These are phyloP conservation scores for Suillus bovinus DNA, from an alignment of 768 basidiomycete species.

Conservation along the genomic window DNA sequence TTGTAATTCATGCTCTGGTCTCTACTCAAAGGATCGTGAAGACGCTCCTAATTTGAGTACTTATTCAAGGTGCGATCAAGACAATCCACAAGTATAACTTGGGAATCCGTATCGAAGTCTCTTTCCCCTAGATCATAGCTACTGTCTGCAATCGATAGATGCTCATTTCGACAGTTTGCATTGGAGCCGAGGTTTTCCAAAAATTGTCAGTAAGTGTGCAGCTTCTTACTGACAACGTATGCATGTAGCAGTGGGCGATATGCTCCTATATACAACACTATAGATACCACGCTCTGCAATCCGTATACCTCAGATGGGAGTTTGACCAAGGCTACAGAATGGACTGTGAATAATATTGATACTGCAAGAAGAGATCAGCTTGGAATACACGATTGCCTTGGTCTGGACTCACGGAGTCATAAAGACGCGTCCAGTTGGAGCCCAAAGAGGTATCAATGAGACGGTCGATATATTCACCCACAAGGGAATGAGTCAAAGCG, in stretches of 20 bases:
- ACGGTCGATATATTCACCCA: slow-evolving; percentile 87
- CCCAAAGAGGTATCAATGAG: slow-evolving; percentile 89
- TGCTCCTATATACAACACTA: slow-evolving; percentile 3
- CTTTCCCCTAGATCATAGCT: too few species aligned
- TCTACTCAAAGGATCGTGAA: slow-evolving; percentile 48
- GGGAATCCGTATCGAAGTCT: too few species aligned
- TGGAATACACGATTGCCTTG: not conserved
- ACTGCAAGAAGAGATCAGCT: slow-evolving; percentile 44
- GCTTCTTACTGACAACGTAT: too few species aligned
- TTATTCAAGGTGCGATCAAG: too few species aligned
- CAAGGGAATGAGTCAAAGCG: slow-evolving; percentile 77
- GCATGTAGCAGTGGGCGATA: too few species aligned
- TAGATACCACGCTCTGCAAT: not conserved
- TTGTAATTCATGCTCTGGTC: not conserved
- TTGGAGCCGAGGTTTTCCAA: too few species aligned
- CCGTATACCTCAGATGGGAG: not conserved
- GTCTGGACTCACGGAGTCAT: slow-evolving; percentile 76
- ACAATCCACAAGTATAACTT: too few species aligned
- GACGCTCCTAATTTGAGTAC: too few species aligned
- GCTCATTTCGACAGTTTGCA: too few species aligned
- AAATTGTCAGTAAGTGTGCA: too few species aligned
- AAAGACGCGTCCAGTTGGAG: slow-evolving; percentile 92
- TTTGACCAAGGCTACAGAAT: slow-evolving; percentile 53
- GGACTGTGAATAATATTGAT: slow-evolving; percentile 93
- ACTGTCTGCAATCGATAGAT: too few species aligned